These are phyloP conservation scores for Salvia splendens DNA, from an alignment of 257 asterid species.

Conservation along the genomic window DNA sequence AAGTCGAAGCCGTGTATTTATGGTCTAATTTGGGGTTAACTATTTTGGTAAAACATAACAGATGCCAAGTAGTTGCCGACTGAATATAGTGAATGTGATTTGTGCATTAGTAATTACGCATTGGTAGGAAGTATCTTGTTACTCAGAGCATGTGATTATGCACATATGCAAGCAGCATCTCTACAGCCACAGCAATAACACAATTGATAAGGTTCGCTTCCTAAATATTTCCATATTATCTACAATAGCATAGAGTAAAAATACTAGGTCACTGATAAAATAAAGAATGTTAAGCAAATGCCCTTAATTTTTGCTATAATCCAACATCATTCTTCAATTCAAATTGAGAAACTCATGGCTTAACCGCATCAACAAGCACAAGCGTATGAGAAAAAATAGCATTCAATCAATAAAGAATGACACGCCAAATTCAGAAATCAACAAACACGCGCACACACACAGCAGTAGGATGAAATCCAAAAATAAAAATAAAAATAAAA, in stretches of 20 bases:
- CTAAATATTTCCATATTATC: background rate
- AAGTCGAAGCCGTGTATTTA: too few species aligned
- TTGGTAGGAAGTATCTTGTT: too few species aligned
- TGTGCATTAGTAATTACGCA: too few species aligned
- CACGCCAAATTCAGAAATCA: background rate
- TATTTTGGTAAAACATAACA: background rate
- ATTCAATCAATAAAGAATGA: slow-evolving; percentile 22
- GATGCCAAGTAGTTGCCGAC: background rate
- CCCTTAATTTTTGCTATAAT: background rate
- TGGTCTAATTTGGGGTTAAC: too few species aligned
- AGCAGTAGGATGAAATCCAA: background rate
- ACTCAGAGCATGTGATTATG: too few species aligned
- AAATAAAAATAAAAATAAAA: slow-evolving; percentile 1
- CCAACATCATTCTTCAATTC: slow-evolving; percentile 15
- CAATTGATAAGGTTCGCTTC: background rate
- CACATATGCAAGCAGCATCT: too few species aligned
- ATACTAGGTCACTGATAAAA: background rate
- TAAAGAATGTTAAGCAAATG: background rate
- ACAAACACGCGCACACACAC: background rate
- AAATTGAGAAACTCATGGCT: background rate
- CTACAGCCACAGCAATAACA: background rate
- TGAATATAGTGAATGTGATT: too few species aligned
- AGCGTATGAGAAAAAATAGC: background rate
- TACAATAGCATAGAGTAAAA: background rate
- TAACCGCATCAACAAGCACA: background rate